These are phyloP conservation scores for Hibiscus mutabilis DNA, from an alignment of 345 rosid species.

Conservation along the genomic window DNA sequence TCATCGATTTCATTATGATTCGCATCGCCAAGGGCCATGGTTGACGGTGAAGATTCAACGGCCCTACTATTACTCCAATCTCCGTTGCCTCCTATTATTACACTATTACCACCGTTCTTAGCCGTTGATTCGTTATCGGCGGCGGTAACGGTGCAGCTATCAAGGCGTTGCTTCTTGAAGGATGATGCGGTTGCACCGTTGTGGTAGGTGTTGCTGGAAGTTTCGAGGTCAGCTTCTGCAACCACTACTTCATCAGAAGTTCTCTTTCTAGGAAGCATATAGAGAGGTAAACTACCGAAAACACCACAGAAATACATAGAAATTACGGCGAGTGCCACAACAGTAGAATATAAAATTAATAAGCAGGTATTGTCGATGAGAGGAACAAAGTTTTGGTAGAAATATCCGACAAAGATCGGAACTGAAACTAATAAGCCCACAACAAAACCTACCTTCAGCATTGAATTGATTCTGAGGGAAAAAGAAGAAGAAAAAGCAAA, in stretches of 20 bases:
- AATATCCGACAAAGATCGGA: slow-evolving; percentile 20
- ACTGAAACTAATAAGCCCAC: slow-evolving; percentile 24
- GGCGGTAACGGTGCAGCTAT: slow-evolving; percentile 12
- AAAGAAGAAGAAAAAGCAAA: neutral
- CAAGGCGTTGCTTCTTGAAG: slow-evolving; percentile 51
- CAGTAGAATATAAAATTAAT: neutral
- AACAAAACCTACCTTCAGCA: slow-evolving; percentile 24
- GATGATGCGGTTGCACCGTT: slow-evolving; percentile 29
- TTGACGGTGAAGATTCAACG: slow-evolving; percentile 18
- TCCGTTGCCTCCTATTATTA: slow-evolving; percentile 17
- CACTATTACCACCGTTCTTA: slow-evolving; percentile 15
- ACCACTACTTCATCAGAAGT: slow-evolving; percentile 50
- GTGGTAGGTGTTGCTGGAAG: slow-evolving; percentile 12
- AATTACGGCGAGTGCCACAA: slow-evolving; percentile 24
- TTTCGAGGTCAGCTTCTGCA: slow-evolving; percentile 37
- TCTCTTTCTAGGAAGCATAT: slow-evolving; percentile 97
- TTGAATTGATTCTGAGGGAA: slow-evolving; percentile 9
- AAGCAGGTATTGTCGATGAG: neutral
- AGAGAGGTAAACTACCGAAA: slow-evolving; percentile 59
- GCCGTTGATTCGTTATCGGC: slow-evolving; percentile 24
- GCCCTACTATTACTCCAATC: slow-evolving; percentile 14
- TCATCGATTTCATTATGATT: slow-evolving; percentile 82
- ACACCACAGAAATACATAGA: slow-evolving; percentile 36
- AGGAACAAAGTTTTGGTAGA: neutral
- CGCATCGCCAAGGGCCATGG: slow-evolving; percentile 71